Conservation (phyloP, 345 rosid species). For the Trapa incisa region DNA sequence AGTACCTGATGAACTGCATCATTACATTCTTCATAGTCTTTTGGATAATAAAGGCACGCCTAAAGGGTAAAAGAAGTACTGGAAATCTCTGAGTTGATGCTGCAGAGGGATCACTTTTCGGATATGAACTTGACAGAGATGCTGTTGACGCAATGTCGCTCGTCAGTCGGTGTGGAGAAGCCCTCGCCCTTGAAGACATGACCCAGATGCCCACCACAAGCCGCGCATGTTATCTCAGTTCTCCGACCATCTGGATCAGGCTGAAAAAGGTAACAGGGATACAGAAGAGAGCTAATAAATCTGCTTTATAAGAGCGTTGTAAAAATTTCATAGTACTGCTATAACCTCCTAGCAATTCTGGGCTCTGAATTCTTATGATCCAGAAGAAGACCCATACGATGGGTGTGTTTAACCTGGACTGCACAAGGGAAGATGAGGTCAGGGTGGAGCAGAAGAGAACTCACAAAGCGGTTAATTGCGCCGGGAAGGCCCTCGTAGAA, state of each 20-base stretch:
- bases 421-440: too few relatives aligned
- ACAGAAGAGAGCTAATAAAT: too few relatives aligned
- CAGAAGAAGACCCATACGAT: too few relatives aligned
- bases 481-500: conserved; percentile 62
- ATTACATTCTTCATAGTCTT: too few relatives aligned
- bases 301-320: too few relatives aligned
- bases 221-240: conserved; percentile 59
- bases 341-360: too few relatives aligned
- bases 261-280: conserved; percentile 21
- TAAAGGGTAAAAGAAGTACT: too few relatives aligned
- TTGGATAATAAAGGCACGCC: too few relatives aligned
- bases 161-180: conserved; percentile 40
- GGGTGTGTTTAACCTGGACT: too few relatives aligned
- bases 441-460: conserved; percentile 4
- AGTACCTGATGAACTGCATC: not conserved
- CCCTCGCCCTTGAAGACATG: conserved; percentile 81
- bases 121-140: conserved; percentile 47
- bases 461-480: conserved; percentile 42
- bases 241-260: conserved; percentile 67
- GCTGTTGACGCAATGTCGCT: conserved; percentile 70
- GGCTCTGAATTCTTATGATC: too few relatives aligned
- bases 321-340: too few relatives aligned
- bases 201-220: conserved; percentile 69
- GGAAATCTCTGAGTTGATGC: not conserved
- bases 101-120: conserved; percentile 21